phyloP scores from a whole-genome alignment of 2,329 filamentous ascomycete species.

The Chrysosporium queenslandicum region DNA sequence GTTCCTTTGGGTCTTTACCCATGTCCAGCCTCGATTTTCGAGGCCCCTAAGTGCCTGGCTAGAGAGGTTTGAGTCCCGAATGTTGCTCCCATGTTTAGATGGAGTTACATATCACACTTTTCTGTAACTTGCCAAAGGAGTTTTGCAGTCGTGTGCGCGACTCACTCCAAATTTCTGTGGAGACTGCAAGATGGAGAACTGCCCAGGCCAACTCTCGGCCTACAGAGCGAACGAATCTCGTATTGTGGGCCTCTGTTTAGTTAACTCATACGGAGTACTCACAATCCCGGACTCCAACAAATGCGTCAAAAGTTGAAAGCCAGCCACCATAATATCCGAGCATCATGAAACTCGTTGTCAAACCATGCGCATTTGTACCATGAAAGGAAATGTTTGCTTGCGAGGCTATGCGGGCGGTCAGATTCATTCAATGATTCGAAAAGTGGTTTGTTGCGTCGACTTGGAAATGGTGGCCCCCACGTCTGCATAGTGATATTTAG shows the following conservation, averaged over 20 bases:
- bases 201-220: too few relatives aligned
- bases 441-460: not conserved
- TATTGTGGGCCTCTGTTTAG: too few relatives aligned
- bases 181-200: too few relatives aligned
- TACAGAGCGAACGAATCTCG: too few relatives aligned
- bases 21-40: not conserved
- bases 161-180: too few relatives aligned
- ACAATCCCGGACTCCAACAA: too few relatives aligned
- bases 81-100: not conserved
- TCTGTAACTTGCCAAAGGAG: too few relatives aligned
- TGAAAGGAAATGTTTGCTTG: not conserved
- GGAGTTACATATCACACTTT: not conserved
- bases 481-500: not conserved
- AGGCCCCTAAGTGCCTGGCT: not conserved
- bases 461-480: conserved; percentile 2
- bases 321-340: not conserved
- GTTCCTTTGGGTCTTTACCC: not conserved
- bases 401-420: not conserved
- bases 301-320: too few relatives aligned
- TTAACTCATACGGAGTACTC: too few relatives aligned
- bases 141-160: too few relatives aligned
- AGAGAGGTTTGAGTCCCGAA: not conserved
- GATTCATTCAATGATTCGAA: not conserved
- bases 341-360: not conserved
- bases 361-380: not conserved